Evolutionary conservation across 1,284 basidiomycete genomes (phyloP), one percentile per base, ranked within the genome.

Genomic region (Boletus mariae): DNA sequence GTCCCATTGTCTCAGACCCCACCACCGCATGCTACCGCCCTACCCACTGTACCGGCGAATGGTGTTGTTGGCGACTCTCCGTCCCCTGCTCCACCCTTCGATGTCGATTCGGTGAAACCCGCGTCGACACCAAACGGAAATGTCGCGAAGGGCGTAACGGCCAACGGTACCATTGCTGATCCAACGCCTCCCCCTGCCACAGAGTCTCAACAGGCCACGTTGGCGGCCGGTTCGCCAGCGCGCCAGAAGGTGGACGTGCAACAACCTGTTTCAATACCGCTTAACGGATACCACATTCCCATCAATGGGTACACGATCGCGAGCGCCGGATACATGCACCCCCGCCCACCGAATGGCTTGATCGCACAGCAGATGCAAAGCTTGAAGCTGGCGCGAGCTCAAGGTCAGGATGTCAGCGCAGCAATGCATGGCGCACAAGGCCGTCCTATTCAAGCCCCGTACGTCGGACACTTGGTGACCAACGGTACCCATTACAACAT

Each of bases 301-400:
- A 72, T 80, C 43, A 77, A 71, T 29, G 69, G 68, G 58, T 67
- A 8, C 79, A 78, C n/a, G 5, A 34, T 34, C 13, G 9, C 13
- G 13, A 34, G 15, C 6, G 32, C 32, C 6, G 13, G 4, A 34
- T 13, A 6, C 53, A 58, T 72, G 52, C 71, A 63, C 20, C 11
- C 67, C 2, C 59, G 66, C 42, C 71, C 66, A 29, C 62, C 66
- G 2, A 71, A 71, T 56, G 67, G 67, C 32, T 59, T 84, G 42
- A 20, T 20, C 20, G 20, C 20, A 20, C 20, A 20, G 20, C 20
- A 20, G 20, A 71, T 84, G 66, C 78, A 83, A 62, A 75, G 70
- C 48, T 59, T 83, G 42, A 83, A 83, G 66, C 67, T 75, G 5
- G 76, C 74, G 1, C 77, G 82, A 52, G 75, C 73, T 17, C 63